Conservation (phyloP, 2,329 filamentous ascomycete genomes). For the Arthrobotrys pseudoclavata region DNA sequence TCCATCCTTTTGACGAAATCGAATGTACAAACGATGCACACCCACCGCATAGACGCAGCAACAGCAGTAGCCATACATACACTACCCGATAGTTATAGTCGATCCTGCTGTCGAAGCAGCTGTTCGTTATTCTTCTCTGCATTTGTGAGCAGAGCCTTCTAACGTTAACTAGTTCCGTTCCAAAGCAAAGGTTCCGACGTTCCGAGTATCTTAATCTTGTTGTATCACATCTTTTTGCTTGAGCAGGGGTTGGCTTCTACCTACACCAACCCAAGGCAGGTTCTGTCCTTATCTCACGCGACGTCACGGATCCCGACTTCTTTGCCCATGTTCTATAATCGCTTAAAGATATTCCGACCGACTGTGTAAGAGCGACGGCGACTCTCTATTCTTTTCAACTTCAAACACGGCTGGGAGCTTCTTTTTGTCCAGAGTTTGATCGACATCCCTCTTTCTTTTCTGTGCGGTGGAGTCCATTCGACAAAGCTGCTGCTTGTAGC, state of each 20-base stretch:
- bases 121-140: conserved; percentile 26
- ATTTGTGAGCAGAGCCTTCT: conserved; percentile 14
- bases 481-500: conserved; percentile 47
- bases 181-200: conserved; percentile 50
- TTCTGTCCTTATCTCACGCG: conserved; percentile 59
- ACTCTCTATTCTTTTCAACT: conserved; percentile 32
- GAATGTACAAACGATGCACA: conserved; percentile 53
- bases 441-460: conserved; percentile 16
- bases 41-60: conserved; percentile 52
- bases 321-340: conserved; percentile 59
- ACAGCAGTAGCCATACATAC: conserved; percentile 25
- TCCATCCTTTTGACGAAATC: conserved; percentile 6
- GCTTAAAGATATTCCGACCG: conserved; percentile 47
- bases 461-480: conserved; percentile 20
- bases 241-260: conserved; percentile 54
- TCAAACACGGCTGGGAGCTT: conserved; percentile 25
- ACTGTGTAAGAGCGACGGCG: conserved; percentile 53
- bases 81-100: conserved; percentile 37
- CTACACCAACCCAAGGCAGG: conserved; percentile 44
- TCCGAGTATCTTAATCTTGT: conserved; percentile 51
- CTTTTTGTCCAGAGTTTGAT: conserved; percentile 29
- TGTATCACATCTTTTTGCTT: conserved; percentile 56
- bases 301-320: conserved; percentile 58
- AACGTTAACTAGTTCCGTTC: conserved; percentile 29
- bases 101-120: conserved; percentile 55